Evolutionary conservation across 306 rosid genomes (phyloP), one percentile per base, ranked within the genome.

Genomic region (Bauhinia variegata): DNA sequence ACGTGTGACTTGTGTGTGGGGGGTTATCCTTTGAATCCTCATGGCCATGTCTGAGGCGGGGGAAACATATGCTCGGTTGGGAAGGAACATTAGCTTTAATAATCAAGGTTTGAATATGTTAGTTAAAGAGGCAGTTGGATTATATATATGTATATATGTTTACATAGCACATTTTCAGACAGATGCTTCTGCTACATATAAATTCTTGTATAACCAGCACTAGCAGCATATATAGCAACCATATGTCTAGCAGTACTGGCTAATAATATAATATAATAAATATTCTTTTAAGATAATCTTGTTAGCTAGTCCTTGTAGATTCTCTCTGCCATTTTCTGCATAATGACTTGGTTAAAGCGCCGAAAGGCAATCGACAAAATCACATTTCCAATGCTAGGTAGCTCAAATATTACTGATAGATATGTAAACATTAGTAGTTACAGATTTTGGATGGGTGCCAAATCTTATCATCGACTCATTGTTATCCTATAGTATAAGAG

Each of bases 11-110:
- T n/a, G n/a, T n/a, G n/a, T n/a, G 82, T 75, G 32, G 71, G n/a
- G n/a, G 84, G 63, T 48, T 63, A 32, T 55, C 63, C 38, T 41
- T 51, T 18, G 66, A 39, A 52, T 79, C 65, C n/a, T 75, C 67
- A 66, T 59, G 76, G 23, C 28, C 15, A 48, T 81, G 82, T 80
- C 75, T 18, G 69, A 39, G 44, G 13, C 60, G 14, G 19, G 38
- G 49, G 71, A 82, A 80, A 63, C 78, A 73, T 68, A 39, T 85
- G 84, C 76, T 65, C 67, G 84, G 86, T 80, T 80, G 83, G 89
- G 68, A 52, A 72, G 78, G 42, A 51, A 82, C 89, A 79, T 46
- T 63, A 18, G 30, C 17, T 53, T 65, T 70, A 31, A 44, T 60
- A 37, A 55, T 67, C 37, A 61, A 9, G 11, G n/a, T n/a, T n/a